Base-by-base conservation (phyloP, 1,139 yeast species). In the Suhomyces yuchorum region DNA sequence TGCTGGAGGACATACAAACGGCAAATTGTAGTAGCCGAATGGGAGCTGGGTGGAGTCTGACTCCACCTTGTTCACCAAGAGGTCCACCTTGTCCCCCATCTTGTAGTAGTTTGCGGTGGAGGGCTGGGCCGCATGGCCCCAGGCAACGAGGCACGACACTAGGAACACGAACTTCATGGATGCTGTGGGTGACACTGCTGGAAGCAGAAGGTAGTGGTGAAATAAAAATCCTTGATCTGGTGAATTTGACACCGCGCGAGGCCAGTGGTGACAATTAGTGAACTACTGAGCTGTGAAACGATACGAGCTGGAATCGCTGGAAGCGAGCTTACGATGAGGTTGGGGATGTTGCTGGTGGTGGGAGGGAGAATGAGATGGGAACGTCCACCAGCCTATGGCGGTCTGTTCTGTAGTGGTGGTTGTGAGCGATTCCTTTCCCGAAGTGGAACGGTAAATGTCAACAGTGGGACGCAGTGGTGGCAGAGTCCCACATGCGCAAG, bases 21-120 rank as follows among this genome's bases (percentile, higher is more conserved):
- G 89, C 44, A 90, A 71, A 50, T 84, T 88, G 63, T 85, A 82
- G 62, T 87, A 91, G 1, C 87, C 83, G 61, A 75, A 87, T 0
- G 96, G 95, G n/a, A 86, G 70, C 58, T 86, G 92, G 1, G 91
- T 84, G 26, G 79, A 70, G 56, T 86, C 92, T 0, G 95, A 84
- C 54, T 86, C 90, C 2, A 87, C 84, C 56, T 89, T 86, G 66
- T 90, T 90, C 37, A 88, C 91, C 32, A 83, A 67, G 22, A 91
- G 66, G 20, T 86, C 87, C 3, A 91, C 90, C 40, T 66, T 69
- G 22, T 89, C 90, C 1, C 87, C 88, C 9, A 67, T 50, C n/a
- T 51, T 54, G 52, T 73, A 75, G 49, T 63, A 66, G 17, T 45
- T 65, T 2, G 73, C 73, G 42, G 44, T 37, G 48, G 47, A 46